Conservation (phyloP, 306 rosid species). For the Abrus pulchellus region DNA sequence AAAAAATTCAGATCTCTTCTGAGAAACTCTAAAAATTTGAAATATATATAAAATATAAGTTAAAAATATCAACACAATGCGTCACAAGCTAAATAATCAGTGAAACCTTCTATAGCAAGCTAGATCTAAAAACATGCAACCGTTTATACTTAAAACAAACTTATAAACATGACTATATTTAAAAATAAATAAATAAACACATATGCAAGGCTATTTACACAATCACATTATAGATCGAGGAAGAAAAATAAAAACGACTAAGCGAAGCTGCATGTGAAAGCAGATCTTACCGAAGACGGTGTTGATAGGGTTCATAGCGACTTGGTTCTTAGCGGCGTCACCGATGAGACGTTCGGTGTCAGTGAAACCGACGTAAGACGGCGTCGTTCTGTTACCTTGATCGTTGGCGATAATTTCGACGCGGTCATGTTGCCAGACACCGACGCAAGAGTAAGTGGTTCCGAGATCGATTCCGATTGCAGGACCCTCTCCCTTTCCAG, state of each 20-base stretch:
- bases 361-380: slow-evolving; percentile 76
- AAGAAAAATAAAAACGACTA: neutral
- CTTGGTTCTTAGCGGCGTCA: slow-evolving; percentile 80
- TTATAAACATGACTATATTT: neutral
- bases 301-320: slow-evolving; percentile 85
- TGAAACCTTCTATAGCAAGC: neutral
- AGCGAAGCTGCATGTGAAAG: neutral
- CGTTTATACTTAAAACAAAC: neutral
- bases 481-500: slow-evolving; percentile 75
- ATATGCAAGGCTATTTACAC: neutral
- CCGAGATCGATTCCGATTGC: slow-evolving; percentile 88
- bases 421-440: slow-evolving; percentile 80
- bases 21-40: neutral
- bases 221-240: neutral
- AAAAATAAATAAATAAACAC: neutral
- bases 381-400: slow-evolving; percentile 79
- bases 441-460: slow-evolving; percentile 75
- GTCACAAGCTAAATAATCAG: neutral
- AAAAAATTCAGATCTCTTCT: neutral
- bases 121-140: neutral
- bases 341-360: slow-evolving; percentile 69
- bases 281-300: slow-evolving; percentile 74
- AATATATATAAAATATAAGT: neutral
- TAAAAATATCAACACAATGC: neutral
- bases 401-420: slow-evolving; percentile 80